Conservation (phyloP, 2,329 filamentous ascomycete genomes). For the Colletotrichum sp. region DNA sequence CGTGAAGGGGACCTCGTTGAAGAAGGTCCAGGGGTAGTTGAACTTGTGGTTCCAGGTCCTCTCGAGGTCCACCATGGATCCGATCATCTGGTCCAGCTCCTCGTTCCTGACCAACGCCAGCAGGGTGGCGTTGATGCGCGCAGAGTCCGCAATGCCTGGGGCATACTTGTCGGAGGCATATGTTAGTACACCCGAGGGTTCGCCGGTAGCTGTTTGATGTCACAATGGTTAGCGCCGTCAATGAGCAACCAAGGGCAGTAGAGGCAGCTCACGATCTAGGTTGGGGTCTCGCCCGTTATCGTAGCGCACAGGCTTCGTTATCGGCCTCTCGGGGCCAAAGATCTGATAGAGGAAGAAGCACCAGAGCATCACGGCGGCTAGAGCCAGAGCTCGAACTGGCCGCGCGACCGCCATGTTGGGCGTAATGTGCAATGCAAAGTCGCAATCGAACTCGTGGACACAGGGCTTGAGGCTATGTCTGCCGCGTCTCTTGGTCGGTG, state of each 20-base stretch:
- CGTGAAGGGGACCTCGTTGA: conserved; percentile 94
- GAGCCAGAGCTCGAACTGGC: conserved; percentile 80
- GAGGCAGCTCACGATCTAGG: conserved; percentile 72
- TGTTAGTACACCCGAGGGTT: conserved; percentile 79
- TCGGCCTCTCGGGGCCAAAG: conserved; percentile 59
- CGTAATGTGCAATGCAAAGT: neutral
- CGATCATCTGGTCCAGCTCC: conserved; percentile 82
- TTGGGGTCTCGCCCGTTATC: conserved; percentile 72
- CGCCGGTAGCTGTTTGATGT: conserved; percentile 71
- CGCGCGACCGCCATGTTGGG: conserved; percentile 80
- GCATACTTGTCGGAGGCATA: conserved; percentile 80
- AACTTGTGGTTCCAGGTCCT: conserved; percentile 98
- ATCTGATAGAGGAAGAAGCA: conserved; percentile 81
- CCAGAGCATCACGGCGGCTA: conserved; percentile 74
- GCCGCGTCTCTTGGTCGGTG: neutral
- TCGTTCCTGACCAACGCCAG: conserved; percentile 91
- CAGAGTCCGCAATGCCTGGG: conserved; percentile 74
- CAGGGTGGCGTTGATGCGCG: conserved; percentile 91
- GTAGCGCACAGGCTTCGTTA: conserved; percentile 34
- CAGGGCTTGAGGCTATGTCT: neutral
- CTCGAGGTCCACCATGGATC: conserved; percentile 91
- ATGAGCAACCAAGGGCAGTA: neutral
- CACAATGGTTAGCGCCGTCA: neutral
- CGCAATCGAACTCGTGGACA: neutral
- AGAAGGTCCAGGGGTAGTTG: conserved; percentile 99